Percentiles rank a stretch among this genome's conserved stretches.
Evolutionary conservation across 106 monocot genomes (phyloP).

Genomic region (Gastrodia elata): DNA sequence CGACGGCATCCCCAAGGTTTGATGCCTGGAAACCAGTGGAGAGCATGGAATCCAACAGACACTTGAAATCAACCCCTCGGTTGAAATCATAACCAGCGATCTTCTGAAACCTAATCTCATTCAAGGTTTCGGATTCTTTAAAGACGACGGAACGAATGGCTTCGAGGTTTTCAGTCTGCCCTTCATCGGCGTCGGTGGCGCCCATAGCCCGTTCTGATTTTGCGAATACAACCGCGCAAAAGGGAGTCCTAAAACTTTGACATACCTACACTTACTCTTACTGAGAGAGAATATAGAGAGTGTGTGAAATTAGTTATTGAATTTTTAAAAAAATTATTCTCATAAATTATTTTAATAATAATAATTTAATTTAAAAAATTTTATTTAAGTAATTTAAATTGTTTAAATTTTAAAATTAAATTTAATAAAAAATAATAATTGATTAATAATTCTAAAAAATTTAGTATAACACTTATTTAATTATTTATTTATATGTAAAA

Average conservation of each 20-base stretch:
- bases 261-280: no score
- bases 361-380: no score
- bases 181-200: neutral
- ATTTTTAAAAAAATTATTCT: no score
- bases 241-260: neutral
- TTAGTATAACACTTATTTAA: no score
- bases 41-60: conserved; percentile 52
- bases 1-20: conserved; percentile 82
- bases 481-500: no score
- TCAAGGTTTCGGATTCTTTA: conserved; percentile 68
- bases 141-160: conserved; percentile 58
- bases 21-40: conserved; percentile 93
- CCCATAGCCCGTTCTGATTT: conserved; percentile 2
- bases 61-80: conserved; percentile 37
- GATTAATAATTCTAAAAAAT: no score
- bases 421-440: no score
- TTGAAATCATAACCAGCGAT: conserved; percentile 90
- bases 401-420: no score
- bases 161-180: conserved; percentile 32
- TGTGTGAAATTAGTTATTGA: no score
- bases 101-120: conserved; percentile 36
- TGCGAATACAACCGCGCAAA: neutral
- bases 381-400: no score
- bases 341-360: no score
- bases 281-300: no score